Evolutionary conservation across 2,329 filamentous ascomycete species (phyloP), one percentile per base, ranked within the genome.

Genomic region (Cordyceps cateniannulata): DNA sequence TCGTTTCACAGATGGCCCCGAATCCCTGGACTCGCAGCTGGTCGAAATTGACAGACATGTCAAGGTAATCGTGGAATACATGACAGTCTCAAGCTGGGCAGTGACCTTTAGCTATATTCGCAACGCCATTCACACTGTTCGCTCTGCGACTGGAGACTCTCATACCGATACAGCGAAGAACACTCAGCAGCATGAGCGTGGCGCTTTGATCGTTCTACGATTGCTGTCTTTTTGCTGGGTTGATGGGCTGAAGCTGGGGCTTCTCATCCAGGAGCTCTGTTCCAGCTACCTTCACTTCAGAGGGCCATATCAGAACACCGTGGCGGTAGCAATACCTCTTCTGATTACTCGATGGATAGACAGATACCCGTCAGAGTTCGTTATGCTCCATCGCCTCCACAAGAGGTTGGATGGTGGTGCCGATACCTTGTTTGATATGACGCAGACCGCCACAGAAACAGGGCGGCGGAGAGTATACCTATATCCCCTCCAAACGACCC

Each of bases 371-470:
- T 72, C 79, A 40, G 85, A 89, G 70, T 89, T 89, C 69, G 81
- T 87, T 51, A 78, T 81, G 61, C 74, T 88, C 62, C 86, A 89
- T 69, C 79, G 79, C 18, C 76, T 79, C 62, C 83, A 83, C 64
- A 83, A 79, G 66, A 80, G 84, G 67, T 77, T 88, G n/a, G 85
- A 88, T 65, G 84, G 81, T 52, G 83, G 83, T 10, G 81, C 84
- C 5, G 86, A 89, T 68, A 87, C 84, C 0, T 75, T 89, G 25
- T 88, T 89, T 68, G 86, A 89, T 66, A 88, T 89, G 83, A 81
- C 84, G 5, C 81, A 85, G 64, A 83, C 83, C 3, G 79, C 86
- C 29, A 78, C 79, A 40, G 85, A 88, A 68, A 83, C 79, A 59
- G 78, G 77, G 42, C 79, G 79, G 63, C 79, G 81, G 52, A 84